A percentile compares a stretch with the other conserved stretches of the same genome.
phyloP scores from a whole-genome alignment of 2,329 filamentous ascomycete genomes.

The Plectosphaerella sp. region DNA sequence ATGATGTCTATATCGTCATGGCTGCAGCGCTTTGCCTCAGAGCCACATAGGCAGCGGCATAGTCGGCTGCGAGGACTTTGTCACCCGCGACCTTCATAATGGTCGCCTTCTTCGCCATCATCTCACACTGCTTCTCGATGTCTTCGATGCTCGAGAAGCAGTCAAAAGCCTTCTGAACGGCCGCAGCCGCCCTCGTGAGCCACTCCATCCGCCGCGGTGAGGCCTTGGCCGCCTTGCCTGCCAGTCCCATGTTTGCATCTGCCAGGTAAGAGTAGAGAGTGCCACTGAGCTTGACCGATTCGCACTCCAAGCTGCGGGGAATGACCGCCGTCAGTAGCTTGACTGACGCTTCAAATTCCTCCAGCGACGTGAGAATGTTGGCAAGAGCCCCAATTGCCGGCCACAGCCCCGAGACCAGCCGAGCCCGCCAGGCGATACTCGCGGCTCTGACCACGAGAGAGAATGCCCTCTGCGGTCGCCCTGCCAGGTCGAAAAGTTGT shows the following conservation, averaged over 20 bases:
- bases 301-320: conserved; percentile 72
- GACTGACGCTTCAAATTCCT: conserved; percentile 64
- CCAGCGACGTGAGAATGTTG: conserved; percentile 63
- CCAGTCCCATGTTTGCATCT: conserved; percentile 75
- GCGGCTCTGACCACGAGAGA: conserved; percentile 73
- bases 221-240: conserved; percentile 45
- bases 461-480: conserved; percentile 70
- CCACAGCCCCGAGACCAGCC: conserved; percentile 68
- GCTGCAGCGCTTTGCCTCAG: conserved; percentile 34
- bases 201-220: conserved; percentile 48
- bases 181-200: conserved; percentile 53
- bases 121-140: conserved; percentile 66
- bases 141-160: conserved; percentile 66
- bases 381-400: conserved; percentile 64
- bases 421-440: conserved; percentile 65
- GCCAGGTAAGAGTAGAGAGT: conserved; percentile 66
- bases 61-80: conserved; percentile 58
- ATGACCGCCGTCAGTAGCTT: conserved; percentile 64
- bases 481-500: conserved; percentile 62
- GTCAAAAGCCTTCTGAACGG: conserved; percentile 58
- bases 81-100: conserved; percentile 70
- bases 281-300: conserved; percentile 58
- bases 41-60: conserved; percentile 60
- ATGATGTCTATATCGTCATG: conserved; percentile 2
- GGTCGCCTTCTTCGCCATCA: conserved; percentile 77